These are phyloP conservation scores for Funneliformis geosporum DNA, from an alignment of 192 early-diverging fungal genomes.

Conservation along the genomic window DNA sequence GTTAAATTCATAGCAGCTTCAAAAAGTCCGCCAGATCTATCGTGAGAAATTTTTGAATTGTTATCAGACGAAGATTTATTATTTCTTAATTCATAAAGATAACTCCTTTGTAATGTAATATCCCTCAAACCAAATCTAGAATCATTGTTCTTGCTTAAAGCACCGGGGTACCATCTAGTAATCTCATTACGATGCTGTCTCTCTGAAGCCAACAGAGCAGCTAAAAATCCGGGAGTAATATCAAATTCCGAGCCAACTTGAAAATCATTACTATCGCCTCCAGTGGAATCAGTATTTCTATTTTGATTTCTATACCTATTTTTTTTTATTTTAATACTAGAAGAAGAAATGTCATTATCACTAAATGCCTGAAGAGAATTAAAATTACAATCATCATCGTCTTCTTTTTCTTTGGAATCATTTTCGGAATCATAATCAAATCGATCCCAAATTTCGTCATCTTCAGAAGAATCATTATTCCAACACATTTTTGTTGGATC, in stretches of 20 bases:
- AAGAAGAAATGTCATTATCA: not conserved
- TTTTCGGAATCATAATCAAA: constrained; percentile 25
- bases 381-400: not conserved
- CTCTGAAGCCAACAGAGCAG: constrained; percentile 24
- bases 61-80: not conserved
- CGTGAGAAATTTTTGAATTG: not conserved
- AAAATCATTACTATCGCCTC: constrained; percentile 5
- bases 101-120: not conserved
- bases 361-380: not conserved
- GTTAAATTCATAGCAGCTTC: not conserved
- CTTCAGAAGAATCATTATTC: not conserved
- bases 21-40: not conserved
- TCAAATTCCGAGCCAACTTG: constrained; percentile 29
- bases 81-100: constrained; percentile 30
- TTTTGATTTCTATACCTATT: not conserved
- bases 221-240: constrained; percentile 24
- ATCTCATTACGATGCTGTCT: constrained; percentile 32
- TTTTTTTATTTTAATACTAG: not conserved
- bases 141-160: constrained; percentile 22
- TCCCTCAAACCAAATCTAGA: constrained; percentile 25
- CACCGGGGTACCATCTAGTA: constrained; percentile 24
- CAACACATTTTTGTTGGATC: constrained; percentile 23
- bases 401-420: constrained; percentile 3
- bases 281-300: not conserved
- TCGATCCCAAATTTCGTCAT: constrained; percentile 14